These are phyloP conservation scores for Pleurotus pulmonarius DNA, from an alignment of 768 basidiomycete species.

Conservation along the genomic window DNA sequence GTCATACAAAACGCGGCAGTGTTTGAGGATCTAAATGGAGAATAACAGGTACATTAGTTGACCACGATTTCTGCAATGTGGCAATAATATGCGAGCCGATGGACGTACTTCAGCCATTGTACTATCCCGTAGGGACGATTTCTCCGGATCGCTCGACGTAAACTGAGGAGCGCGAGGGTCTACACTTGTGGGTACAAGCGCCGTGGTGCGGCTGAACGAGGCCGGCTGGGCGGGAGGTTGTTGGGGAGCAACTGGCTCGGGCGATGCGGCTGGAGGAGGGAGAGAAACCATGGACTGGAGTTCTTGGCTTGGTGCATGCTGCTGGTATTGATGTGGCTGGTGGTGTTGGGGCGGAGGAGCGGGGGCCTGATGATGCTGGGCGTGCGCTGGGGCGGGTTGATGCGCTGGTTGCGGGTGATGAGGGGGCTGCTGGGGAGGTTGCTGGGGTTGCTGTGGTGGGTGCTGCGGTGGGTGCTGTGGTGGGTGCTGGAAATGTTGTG, in stretches of 20 bases:
- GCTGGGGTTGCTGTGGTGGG: conserved; percentile 15
- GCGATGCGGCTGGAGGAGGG: conserved; percentile 11
- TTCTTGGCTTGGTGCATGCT: conserved; percentile 13
- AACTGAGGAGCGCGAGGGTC: conserved; percentile 34
- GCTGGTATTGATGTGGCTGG: conserved; percentile 11
- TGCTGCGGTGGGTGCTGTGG: conserved; percentile 18
- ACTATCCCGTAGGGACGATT: conserved; percentile 29
- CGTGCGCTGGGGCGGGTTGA: conserved; percentile 16
- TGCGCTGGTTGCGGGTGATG: conserved; percentile 13
- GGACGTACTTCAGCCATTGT: conserved; percentile 41
- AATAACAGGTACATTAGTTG: conserved; percentile 1
- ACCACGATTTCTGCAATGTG: conserved; percentile 9
- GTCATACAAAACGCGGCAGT: conserved; percentile 55
- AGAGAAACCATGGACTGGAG: conserved; percentile 1
- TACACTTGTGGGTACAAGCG: conserved; percentile 37
- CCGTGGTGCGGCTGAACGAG: conserved; percentile 34
- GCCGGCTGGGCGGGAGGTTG: conserved; percentile 21
- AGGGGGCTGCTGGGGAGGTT: conserved; percentile 6
- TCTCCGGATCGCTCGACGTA: conserved; percentile 30
- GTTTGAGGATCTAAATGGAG: conserved; percentile 49
- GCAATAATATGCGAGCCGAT: background rate
- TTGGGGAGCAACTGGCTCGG: conserved; percentile 18
- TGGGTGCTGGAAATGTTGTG: conserved; percentile 18
- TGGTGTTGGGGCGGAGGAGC: conserved; percentile 14
- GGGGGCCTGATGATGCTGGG: conserved; percentile 10